phyloP scores from a whole-genome alignment of 2,329 filamentous ascomycete genomes.

The Fonsecaea pugnacius region DNA sequence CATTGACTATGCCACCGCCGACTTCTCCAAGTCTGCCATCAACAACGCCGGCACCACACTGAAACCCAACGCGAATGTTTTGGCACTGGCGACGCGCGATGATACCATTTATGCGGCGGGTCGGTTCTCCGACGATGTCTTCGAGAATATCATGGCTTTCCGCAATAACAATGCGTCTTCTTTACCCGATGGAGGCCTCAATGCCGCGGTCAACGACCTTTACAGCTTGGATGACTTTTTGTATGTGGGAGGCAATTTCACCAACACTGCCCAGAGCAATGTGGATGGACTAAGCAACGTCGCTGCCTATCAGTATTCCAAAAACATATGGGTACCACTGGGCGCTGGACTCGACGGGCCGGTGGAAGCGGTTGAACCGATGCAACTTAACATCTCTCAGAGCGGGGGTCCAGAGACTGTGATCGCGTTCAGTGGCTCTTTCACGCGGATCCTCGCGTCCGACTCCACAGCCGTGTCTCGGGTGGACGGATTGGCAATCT shows the following conservation, averaged over 20 bases:
- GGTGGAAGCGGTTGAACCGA: slow-evolving; percentile 73
- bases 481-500: slow-evolving; percentile 81
- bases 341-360: slow-evolving; percentile 84
- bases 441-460: slow-evolving; percentile 73
- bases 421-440: slow-evolving; percentile 79
- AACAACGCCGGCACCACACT: slow-evolving; percentile 76
- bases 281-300: slow-evolving; percentile 68
- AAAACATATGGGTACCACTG: slow-evolving; percentile 74
- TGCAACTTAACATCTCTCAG: slow-evolving; percentile 76
- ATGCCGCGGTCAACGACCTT: slow-evolving; percentile 75
- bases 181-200: slow-evolving; percentile 73
- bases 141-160: slow-evolving; percentile 78
- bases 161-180: slow-evolving; percentile 65
- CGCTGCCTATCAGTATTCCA: slow-evolving; percentile 72
- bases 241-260: slow-evolving; percentile 86
- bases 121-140: slow-evolving; percentile 73
- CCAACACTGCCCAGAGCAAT: slow-evolving; percentile 67
- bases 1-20: slow-evolving; percentile 49
- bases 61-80: slow-evolving; percentile 68
- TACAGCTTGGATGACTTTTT: slow-evolving; percentile 68
- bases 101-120: slow-evolving; percentile 77
- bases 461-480: slow-evolving; percentile 63
- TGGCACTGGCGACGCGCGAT: slow-evolving; percentile 66
- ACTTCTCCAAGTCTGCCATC: slow-evolving; percentile 74
- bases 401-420: slow-evolving; percentile 68